Base-by-base conservation (phyloP, 352 stramenopile genomes). In the Globisporangium cederbergense region DNA sequence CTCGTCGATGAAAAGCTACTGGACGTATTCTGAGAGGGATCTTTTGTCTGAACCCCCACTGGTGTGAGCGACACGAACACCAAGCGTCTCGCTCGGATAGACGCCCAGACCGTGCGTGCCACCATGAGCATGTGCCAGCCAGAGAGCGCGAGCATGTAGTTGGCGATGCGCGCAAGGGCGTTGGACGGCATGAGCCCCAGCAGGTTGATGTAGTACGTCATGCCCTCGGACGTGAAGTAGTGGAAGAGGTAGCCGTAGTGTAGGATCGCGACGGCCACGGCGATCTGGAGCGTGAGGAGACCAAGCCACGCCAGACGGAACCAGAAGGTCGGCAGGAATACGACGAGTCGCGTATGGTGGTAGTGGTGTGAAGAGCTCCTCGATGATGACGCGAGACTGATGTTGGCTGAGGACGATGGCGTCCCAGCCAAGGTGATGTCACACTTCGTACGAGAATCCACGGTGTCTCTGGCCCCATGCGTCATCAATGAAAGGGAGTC, bases 41-140 rank as follows among this genome's bases (percentile, higher is more conserved):
- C 28, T 40, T 7, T 1, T 25, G 50, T 13, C 40, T 46, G 13
- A n/a, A 16, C 14, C 14, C 40, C 40, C 14, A 46, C 40, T 46
- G 40, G 40, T 14, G 40, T 46, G 14, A 46, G 40, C 40, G 22
- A 50, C 47, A 46, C 47, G 58, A 64, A 64, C 47, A 49, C 47
- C 0, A 55, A 47, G 0, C 47, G 58, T 18, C 58, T 14, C 5
- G 58, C 22, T 40, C 58, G 46, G 6, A 58, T 51, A 9, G 58
- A 58, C 9, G 58, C 34, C 46, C 34, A 57, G 20, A 64, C 46
- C 5, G 47, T 64, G 34, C 58, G 58, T 25, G 9, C 47, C 7
- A 28, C 34, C 58, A 64, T 64, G 45, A 64, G 3, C 30, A 50
- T 13, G 22, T 64, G 58, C 58, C 46, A 64, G n/a, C 14, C 18